Evolutionary conservation across 2,329 filamentous ascomycete genomes (phyloP), one percentile per base, ranked within the genome.

Genomic region (Arthrobotrys conoides): DNA sequence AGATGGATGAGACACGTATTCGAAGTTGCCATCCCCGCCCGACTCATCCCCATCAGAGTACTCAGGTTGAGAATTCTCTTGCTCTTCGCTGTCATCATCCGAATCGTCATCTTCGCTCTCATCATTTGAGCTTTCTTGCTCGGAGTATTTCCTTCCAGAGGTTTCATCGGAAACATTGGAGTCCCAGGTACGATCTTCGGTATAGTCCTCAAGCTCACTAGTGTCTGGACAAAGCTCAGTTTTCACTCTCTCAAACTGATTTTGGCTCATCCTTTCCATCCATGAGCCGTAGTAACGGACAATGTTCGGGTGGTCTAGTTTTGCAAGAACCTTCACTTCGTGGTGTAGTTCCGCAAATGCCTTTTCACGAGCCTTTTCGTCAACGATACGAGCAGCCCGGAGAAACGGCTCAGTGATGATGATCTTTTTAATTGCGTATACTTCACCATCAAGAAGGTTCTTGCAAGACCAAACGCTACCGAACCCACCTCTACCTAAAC

Each of bases 351-450:
- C 73, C 9, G 73, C 67, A 68, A 91, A 85, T 36, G 91, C 75
- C 12, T 86, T 63, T 84, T 85, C 81, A 90, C 88, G 49, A 90
- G 83, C 76, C 89, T 88, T 66, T 86, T 84, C 36, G 87, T 84
- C 67, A 5, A 27, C 53, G 14, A 78, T 71, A 53, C 59, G 61
- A 22, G 79, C 78, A 46, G 65, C 66, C 41, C 86, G 85, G 9
- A 90, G 84, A 24, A 87, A 85, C 53, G 86, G 84, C 46, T 87
- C 84, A 61, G 87, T 88, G 5, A 92, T 84, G 0, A 87, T 86
- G 6, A 92, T 90, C 78, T 90, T 89, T 82, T 92, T 92, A 61
- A 92, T 86, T 0, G 90, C 90, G 81, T 92, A 92, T 44, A 87
- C 84, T 53, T 87, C 87, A 5, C 87, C 87, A 82, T 92, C 90